Base-by-base conservation (phyloP, 371 early-diverging fungal species). In the Sporodiniella umbellata region DNA sequence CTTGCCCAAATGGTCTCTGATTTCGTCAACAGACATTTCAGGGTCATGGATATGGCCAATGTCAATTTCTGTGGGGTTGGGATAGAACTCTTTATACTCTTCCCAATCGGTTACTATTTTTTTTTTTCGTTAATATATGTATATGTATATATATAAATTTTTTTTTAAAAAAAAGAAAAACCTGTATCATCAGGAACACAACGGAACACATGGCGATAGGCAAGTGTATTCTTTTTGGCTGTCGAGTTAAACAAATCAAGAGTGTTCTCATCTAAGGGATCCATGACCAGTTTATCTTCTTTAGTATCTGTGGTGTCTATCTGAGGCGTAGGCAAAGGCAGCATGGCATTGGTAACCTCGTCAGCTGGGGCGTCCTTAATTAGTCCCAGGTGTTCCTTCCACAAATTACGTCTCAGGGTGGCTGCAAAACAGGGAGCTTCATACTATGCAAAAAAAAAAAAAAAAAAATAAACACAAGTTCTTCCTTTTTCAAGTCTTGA, bases 321-420 rank as follows among this genome's bases (percentile, higher is more conserved):
- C 33, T 70, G 64, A 35, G 70, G 75, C 30, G 59, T 57, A 47
- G 78, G 78, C 33, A 83, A 55, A 54, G 75, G 64, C 55, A 74
- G 58, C 79, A 72, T 80, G 25, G 62, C 76, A 46, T 68, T 53
- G 24, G 70, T 79, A 1, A 81, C 72, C 3, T 74, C 62, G 50
- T 77, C 70, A 15, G 71, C 58, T 23, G 72, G 67, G 5, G 66
- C 56, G 38, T 70, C 64, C 23, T 71, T 72, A 23, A 88, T 39
- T 10, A 91, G 56, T 7, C 95, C 95, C 21, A 89, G 64, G 63
- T 94, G 95, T 56, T 95, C 95, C 48, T 84, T 84, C 72, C 92
- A 92, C 22, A 95, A 66, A 24, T 80, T 73, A 42, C 83, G 77
- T n/a, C 95, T 84, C 47, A 94, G 63, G 4, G 79, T 74, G 61